Percentiles rank a stretch among this genome's conserved stretches.
Evolutionary conservation across 2,329 filamentous ascomycete genomes (phyloP).

Genomic region (Capronia coronata): DNA sequence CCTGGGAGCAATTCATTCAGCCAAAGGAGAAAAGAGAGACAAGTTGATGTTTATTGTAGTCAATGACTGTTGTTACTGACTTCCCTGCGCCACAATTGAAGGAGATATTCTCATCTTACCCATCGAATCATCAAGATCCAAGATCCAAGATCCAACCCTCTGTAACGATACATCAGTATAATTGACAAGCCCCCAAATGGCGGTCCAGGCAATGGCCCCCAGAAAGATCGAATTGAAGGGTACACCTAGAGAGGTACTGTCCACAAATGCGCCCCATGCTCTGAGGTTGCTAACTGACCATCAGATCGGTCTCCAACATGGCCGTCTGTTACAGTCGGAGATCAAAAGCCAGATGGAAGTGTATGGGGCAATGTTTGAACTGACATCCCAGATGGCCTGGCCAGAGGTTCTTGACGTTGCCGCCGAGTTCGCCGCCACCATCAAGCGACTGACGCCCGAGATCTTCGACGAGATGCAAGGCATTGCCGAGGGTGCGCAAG

Average conservation of each 20-base stretch:
- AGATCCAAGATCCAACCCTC: too few species aligned
- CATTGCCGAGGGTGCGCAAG: conserved; percentile 46
- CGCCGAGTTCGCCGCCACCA: conserved; percentile 42
- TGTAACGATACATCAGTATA: too few species aligned
- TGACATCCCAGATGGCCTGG: conserved; percentile 45
- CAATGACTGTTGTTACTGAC: too few species aligned
- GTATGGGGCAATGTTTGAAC: conserved; percentile 44
- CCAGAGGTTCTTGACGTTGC: conserved; percentile 42
- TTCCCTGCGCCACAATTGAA: too few species aligned
- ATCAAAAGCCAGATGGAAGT: conserved; percentile 42
- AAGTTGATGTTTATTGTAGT: too few species aligned
- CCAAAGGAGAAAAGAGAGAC: too few species aligned
- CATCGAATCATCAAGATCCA: too few species aligned
- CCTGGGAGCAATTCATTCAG: too few species aligned
- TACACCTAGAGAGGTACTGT: conserved; percentile 31
- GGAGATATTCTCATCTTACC: too few species aligned
- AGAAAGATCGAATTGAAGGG: conserved; percentile 29
- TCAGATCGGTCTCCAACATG: conserved; percentile 48
- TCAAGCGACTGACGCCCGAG: conserved; percentile 36
- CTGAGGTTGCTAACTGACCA: too few species aligned
- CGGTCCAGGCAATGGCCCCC: conserved; percentile 4
- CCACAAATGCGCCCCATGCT: too few species aligned
- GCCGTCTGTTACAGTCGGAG: conserved; percentile 35
- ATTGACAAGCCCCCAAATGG: too few species aligned
- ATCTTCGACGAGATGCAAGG: conserved; percentile 45